Conservation (phyloP, 2,329 filamentous ascomycete species). For the Thielaviopsis cerberus region DNA sequence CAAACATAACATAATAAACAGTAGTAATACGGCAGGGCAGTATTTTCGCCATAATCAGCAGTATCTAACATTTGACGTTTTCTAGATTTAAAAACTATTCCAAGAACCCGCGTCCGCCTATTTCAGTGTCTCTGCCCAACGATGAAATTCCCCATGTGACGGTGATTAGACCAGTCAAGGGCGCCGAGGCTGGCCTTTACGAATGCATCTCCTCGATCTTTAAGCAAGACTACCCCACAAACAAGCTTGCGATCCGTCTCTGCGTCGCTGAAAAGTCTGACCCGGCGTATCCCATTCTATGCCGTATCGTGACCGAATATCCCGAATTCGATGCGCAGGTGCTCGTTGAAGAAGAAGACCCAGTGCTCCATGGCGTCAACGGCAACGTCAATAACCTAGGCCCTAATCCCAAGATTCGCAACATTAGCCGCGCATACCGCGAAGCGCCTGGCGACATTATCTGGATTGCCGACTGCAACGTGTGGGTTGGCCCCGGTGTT, state of each 20-base stretch:
- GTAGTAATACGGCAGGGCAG: not conserved
- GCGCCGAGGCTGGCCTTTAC: conserved; percentile 74
- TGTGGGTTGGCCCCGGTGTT: conserved; percentile 70
- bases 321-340: conserved; percentile 51
- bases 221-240: conserved; percentile 57
- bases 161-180: conserved; percentile 82
- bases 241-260: conserved; percentile 62
- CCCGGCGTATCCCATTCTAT: conserved; percentile 56
- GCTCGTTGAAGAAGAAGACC: conserved; percentile 67
- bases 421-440: conserved; percentile 81
- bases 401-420: conserved; percentile 95
- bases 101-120: conserved; percentile 26
- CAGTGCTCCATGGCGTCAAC: conserved; percentile 37
- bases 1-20: not conserved
- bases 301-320: conserved; percentile 55
- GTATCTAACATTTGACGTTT: not conserved
- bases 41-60: not conserved
- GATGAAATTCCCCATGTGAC: conserved; percentile 62
- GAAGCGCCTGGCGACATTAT: conserved; percentile 76
- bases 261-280: conserved; percentile 62
- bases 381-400: conserved; percentile 45
- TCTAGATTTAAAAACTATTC: conserved; percentile 35
- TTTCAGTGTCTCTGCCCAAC: conserved; percentile 30
- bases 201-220: conserved; percentile 82
- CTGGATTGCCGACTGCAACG: conserved; percentile 92